Evolutionary conservation across 805 yeast species (phyloP).

Genomic region (Saccharomycopsis babjevae): DNA sequence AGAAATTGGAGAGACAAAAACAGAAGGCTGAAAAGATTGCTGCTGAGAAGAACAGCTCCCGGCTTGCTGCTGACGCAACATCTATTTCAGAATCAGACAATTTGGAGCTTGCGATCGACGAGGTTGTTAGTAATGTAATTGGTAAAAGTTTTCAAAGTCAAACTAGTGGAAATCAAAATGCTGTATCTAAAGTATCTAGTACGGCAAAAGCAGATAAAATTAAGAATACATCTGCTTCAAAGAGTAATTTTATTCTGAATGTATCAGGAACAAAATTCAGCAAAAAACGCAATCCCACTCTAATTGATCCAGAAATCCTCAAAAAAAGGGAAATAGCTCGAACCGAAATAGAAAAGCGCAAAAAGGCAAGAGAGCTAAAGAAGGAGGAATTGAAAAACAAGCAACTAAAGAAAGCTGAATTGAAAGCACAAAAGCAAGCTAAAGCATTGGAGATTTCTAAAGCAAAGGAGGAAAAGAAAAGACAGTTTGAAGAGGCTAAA

Average conservation of each 20-base stretch:
- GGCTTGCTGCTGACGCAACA: neutral
- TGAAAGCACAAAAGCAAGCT: neutral
- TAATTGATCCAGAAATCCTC: neutral
- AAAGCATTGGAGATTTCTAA: neutral
- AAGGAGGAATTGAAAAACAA: neutral
- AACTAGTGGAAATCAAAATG: neutral
- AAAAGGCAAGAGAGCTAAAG: neutral
- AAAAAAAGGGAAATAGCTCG: neutral
- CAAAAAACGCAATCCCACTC: neutral
- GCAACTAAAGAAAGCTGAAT: neutral
- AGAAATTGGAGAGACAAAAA: neutral
- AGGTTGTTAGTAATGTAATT: conserved; percentile 17
- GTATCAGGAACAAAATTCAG: neutral
- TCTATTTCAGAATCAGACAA: conserved; percentile 2
- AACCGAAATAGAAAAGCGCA: neutral
- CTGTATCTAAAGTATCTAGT: neutral
- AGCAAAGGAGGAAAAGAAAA: neutral
- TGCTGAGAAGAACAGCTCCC: neutral
- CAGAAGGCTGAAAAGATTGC: neutral
- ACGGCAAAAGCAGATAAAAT: neutral
- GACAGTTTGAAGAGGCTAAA: neutral
- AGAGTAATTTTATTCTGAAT: neutral
- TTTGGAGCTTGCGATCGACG: conserved; percentile 16
- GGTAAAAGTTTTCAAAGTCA: conserved; percentile 5
- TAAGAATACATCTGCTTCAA: neutral